Evolutionary conservation across 768 basidiomycete genomes (phyloP).

Genomic region (Clavaria fumosa): DNA sequence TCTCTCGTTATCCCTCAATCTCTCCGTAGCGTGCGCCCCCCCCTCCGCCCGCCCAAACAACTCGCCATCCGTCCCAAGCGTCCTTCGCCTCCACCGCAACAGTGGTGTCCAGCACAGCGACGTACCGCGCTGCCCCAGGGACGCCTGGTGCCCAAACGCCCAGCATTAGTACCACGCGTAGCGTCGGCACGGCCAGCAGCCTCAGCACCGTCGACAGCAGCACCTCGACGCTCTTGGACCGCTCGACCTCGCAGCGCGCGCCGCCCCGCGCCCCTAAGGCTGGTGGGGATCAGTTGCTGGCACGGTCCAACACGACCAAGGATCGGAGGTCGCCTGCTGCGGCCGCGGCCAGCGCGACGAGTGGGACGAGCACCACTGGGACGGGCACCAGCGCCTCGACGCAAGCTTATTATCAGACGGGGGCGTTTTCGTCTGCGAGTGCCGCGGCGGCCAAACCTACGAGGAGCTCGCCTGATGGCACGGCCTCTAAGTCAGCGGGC

Average conservation of each 20-base stretch:
- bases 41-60: conserved; percentile 36
- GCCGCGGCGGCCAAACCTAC: too few species aligned
- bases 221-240: conserved; percentile 68
- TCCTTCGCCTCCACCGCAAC: conserved; percentile 9
- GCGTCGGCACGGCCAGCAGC: conserved; percentile 59
- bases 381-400: neutral
- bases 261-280: conserved; percentile 37
- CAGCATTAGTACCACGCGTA: conserved; percentile 17
- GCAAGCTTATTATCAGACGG: too few species aligned
- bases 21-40: conserved; percentile 24
- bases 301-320: conserved; percentile 55
- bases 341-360: conserved; percentile 27
- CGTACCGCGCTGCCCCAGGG: conserved; percentile 12
- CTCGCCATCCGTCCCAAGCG: conserved; percentile 8
- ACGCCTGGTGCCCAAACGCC: conserved; percentile 16
- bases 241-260: conserved; percentile 74
- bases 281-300: conserved; percentile 33
- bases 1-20: conserved; percentile 9
- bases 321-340: conserved; percentile 27
- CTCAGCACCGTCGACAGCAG: conserved; percentile 46
- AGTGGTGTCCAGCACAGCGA: conserved; percentile 9
- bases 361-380: neutral
- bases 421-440: too few species aligned
- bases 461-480: too few species aligned
- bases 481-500: conserved; percentile 45